Evolutionary conservation across 139 green algal species (phyloP), one percentile per base, ranked within the genome.

Genomic region (Haematococcus lacustris): DNA sequence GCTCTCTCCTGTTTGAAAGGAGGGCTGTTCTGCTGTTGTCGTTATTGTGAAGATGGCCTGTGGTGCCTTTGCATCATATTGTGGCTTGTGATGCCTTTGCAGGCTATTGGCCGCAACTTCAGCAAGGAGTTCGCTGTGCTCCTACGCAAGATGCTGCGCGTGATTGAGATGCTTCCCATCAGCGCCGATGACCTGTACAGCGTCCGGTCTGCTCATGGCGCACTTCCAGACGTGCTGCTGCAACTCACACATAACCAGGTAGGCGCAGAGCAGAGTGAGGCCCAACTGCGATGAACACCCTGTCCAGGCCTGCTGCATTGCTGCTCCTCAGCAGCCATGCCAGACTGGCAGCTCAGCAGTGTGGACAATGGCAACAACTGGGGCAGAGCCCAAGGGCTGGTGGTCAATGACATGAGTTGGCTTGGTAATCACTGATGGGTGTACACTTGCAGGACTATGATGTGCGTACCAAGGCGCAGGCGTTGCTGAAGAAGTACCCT

Each of bases 161-260:
- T 81, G 40, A 79, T 92, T 26, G 87, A 93, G 70, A 37, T 59
- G 26, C 87, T 95, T 65, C 91, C 91, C 2, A 68, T 95, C 3
- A 83, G 76, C 0, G 70, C 82, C 6, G 81, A 91, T 33, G 88
- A 91, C 47, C 47, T 94, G 41, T 85, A 93, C 76, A 53, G 73
- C 17, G 82, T 78, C 3, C 78, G 84, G 53, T 85, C 80, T n/a
- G 89, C 87, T 6, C 88, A 94, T 51, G 91, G 91, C 71, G 91
- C 85, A 23, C 94, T 97, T 75, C 86, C 79, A 26, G 84, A 93
- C 74, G 68, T 91, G 38, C 82, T 97, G 57, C 68, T 80, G 21
- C 73, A 78, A 35, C 82, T 96, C 63, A 73, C 78, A 1, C 71
- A 43, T 38, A 73, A 72, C 43, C 43, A 72, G 47, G 43, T 72